Percentiles rank a stretch among this genome's conserved stretches.
Conservation (phyloP, 2,329 filamentous ascomycete genomes). For the Trichoderma endophyticum region DNA sequence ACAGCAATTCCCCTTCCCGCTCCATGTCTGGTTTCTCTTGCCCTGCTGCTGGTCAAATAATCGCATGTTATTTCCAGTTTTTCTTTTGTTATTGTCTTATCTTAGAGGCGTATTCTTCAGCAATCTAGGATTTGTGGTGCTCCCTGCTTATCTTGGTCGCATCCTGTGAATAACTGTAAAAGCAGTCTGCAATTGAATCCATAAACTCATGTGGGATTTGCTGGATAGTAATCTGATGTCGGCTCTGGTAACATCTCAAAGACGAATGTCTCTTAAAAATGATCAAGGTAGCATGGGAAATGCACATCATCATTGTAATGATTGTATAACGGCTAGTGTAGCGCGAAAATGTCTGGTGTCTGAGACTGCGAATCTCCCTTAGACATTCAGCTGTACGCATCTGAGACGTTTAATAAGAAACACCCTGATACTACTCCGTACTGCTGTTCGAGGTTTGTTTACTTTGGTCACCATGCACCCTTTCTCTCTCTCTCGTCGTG, state of each 20-base stretch:
- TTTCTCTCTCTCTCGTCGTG: neutral
- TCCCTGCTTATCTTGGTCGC: neutral
- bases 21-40: neutral
- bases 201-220: neutral
- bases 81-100: neutral
- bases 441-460: neutral
- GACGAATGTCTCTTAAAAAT: neutral
- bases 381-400: neutral
- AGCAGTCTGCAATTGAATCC: too few species aligned
- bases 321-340: neutral
- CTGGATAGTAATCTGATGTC: neutral
- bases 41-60: neutral
- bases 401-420: neutral
- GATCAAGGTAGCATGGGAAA: neutral
- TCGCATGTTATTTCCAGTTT: neutral
- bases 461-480: neutral
- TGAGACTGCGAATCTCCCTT: neutral
- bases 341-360: neutral
- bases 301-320: neutral
- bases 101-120: neutral
- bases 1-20: neutral
- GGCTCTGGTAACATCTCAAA: neutral
- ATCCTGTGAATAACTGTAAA: neutral
- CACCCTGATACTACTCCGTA: neutral
- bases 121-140: neutral